Base-by-base conservation (phyloP, 805 yeast genomes). In the Saccharomycopsis sp. region DNA sequence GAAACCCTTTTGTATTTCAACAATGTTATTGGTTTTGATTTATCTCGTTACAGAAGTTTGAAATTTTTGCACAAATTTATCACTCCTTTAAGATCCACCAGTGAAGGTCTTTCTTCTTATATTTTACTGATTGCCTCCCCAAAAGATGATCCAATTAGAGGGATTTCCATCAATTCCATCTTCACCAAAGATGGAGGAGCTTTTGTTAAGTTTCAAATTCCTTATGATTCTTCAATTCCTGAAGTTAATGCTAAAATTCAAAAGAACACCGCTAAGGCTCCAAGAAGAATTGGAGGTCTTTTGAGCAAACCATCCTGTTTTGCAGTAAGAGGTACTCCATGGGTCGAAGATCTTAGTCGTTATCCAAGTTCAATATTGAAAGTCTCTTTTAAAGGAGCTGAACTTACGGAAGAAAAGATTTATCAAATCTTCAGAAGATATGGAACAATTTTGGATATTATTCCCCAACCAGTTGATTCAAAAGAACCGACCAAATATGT, bases 111-210 rank as follows among this genome's bases (percentile, higher is more conserved):
- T 29, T 19, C 30, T 23, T 21, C 29, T 12, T 34, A 33, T 20
- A 37, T 44, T 18, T 13, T 25, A 19, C 14, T 25, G 2, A 53
- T 69, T 10, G 68, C 74, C 0, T 59, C 63, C 27, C 65, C 70
- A 4, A 48, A 49, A 3, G 47, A 47, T 1, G 54, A 52, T 17
- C 63, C 67, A 2, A 58, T 66, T n/a, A 57, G 58, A 31, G 66
- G 62, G 2, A 43, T 77, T 19, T 59, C 67, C 21, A 63, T 85
- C 36, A 65, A 71, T 5, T 76, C 77, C 2, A 67, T 85, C 23
- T 72, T 79, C 25, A 81, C 92, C 0, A 67, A 94, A 45, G 98
- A 92, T 54, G 95, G 96, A 39, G 97, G 97, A 34, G 96, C 86
- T 2, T 88, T 89, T 67, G 92, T 85, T 28, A 80, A 79, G 49